A percentile compares a stretch with the other conserved stretches of the same genome.
Evolutionary conservation across 345 rosid genomes (phyloP).

Genomic region (Sonneratia alba): DNA sequence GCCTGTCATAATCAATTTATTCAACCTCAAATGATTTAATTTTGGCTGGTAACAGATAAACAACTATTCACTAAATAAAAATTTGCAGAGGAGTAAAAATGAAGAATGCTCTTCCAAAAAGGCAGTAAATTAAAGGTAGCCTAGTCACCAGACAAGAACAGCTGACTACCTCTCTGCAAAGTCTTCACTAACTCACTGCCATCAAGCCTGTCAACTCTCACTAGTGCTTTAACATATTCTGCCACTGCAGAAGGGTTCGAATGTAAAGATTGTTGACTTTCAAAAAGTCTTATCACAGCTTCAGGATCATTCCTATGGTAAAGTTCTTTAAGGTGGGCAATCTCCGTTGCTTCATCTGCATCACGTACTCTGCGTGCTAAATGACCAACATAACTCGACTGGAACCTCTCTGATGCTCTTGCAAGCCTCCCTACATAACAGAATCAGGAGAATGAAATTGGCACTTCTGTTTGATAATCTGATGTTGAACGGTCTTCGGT

Average conservation of each 20-base stretch:
- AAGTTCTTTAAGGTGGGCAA: slow-evolving; percentile 66
- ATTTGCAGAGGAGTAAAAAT: not conserved
- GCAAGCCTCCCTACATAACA: slow-evolving; percentile 20
- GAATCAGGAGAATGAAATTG: not conserved
- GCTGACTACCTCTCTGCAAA: slow-evolving; percentile 61
- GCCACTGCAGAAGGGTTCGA: slow-evolving; percentile 55
- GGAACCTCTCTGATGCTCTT: slow-evolving; percentile 35
- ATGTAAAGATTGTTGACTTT: slow-evolving; percentile 71
- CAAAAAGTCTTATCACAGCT: slow-evolving; percentile 70
- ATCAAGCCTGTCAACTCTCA: slow-evolving; percentile 81
- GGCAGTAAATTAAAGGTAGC: not conserved
- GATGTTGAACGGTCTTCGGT: not conserved
- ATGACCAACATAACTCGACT: slow-evolving; percentile 63
- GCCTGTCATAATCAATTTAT: slow-evolving; percentile 23
- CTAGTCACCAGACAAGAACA: not conserved
- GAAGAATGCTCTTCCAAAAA: not conserved
- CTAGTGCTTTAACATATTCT: slow-evolving; percentile 82
- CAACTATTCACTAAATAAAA: not conserved
- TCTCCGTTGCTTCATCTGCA: slow-evolving; percentile 54
- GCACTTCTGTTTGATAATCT: not conserved
- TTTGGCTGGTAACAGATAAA: not conserved
- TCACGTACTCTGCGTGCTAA: slow-evolving; percentile 77
- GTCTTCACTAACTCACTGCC: slow-evolving; percentile 70
- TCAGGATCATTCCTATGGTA: slow-evolving; percentile 76
- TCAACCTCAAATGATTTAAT: not conserved